Conservation (phyloP, 2,329 filamentous ascomycete species). For the Ophiostoma pallidulum region DNA sequence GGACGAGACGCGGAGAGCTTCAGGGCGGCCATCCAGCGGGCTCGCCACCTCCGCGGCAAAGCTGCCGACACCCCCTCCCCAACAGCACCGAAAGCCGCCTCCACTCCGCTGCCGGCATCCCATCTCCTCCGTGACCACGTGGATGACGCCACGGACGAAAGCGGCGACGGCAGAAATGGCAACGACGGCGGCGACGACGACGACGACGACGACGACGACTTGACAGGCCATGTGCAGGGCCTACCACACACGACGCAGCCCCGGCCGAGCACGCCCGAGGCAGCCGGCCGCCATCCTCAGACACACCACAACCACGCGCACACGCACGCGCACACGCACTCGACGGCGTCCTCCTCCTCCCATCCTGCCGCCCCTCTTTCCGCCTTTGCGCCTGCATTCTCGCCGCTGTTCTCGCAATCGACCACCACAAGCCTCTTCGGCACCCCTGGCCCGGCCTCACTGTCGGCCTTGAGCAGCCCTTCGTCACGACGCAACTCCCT, state of each 20-base stretch:
- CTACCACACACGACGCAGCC: no score
- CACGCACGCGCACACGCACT: no score
- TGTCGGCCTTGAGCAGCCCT: slow-evolving; percentile 34
- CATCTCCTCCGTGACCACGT: neutral
- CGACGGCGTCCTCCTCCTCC: neutral
- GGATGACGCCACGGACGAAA: neutral
- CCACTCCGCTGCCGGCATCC: no score
- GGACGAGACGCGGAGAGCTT: slow-evolving; percentile 22
- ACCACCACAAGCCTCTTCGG: slow-evolving; percentile 35
- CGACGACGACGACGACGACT: no score
- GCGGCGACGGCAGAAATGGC: neutral
- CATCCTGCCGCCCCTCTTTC: neutral
- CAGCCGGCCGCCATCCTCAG: neutral
- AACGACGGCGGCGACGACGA: no score
- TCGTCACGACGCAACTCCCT: slow-evolving; percentile 44
- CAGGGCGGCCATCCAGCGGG: slow-evolving; percentile 20
- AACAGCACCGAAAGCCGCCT: no score
- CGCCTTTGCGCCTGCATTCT: slow-evolving; percentile 1
- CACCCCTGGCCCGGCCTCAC: slow-evolving; percentile 28
- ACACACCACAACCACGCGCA: slow-evolving; percentile 13
- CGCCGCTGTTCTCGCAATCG: slow-evolving; percentile 28
- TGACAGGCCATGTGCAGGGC: no score
- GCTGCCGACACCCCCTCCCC: neutral
- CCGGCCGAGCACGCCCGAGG: neutral
- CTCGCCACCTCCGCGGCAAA: slow-evolving; percentile 5